Conservation (phyloP, 768 basidiomycete genomes). For the Floccularia luteovirens region DNA sequence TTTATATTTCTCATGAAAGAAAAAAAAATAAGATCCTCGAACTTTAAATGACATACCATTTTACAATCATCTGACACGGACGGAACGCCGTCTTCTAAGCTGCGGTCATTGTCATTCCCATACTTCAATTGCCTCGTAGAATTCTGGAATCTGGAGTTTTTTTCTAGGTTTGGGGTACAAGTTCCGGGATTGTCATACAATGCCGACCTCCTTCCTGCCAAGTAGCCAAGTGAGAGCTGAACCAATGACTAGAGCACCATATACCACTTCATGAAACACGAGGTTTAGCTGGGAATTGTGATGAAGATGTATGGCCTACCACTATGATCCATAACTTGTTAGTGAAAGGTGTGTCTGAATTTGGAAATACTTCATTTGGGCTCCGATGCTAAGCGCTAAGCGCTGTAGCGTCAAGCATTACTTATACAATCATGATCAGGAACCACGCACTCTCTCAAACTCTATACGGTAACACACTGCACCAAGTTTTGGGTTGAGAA, state of each 20-base stretch:
- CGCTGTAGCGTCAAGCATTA: too few relatives aligned
- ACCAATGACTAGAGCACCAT: slow-evolving; percentile 19
- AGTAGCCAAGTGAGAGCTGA: slow-evolving; percentile 36
- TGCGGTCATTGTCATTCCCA: slow-evolving; percentile 18
- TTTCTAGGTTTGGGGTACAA: slow-evolving; percentile 1
- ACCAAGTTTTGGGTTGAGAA: too few relatives aligned
- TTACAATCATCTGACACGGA: slow-evolving; percentile 45
- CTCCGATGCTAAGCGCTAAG: too few relatives aligned
- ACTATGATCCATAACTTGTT: too few relatives aligned
- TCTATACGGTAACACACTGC: too few relatives aligned
- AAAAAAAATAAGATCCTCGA: slow-evolving; percentile 1
- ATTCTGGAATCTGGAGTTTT: slow-evolving; percentile 2
- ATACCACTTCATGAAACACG: slow-evolving; percentile 14
- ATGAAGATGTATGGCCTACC: too few relatives aligned
- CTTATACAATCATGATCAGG: too few relatives aligned
- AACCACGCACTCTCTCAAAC: too few relatives aligned
- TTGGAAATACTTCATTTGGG: too few relatives aligned
- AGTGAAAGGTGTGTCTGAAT: too few relatives aligned
- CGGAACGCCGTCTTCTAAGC: neutral
- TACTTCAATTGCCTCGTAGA: slow-evolving; percentile 7
- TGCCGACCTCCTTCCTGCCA: slow-evolving; percentile 20
- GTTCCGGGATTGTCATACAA: slow-evolving; percentile 10
- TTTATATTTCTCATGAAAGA: neutral
- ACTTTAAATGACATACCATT: slow-evolving; percentile 26
- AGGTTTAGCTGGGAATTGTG: too few relatives aligned